Conservation (phyloP, 1,284 basidiomycete genomes). For the Naganishia sp. region DNA sequence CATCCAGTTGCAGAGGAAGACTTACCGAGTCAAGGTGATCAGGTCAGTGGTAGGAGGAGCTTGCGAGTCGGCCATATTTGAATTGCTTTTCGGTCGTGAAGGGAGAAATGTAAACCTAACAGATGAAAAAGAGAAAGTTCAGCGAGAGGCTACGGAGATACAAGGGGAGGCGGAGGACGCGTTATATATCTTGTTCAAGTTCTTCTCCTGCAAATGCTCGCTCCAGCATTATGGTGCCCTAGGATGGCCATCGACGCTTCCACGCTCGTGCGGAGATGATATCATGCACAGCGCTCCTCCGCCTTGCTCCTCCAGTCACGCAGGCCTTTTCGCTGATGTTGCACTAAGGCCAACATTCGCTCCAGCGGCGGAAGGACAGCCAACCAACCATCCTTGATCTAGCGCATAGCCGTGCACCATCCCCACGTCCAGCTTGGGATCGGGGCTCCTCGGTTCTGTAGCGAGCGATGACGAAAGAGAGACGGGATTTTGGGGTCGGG, state of each 20-base stretch:
- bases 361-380: background rate
- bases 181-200: slow-evolving; percentile 1
- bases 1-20: slow-evolving; percentile 1
- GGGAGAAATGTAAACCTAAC: background rate
- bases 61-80: slow-evolving; percentile 37
- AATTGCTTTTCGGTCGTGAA: background rate
- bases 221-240: background rate
- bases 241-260: background rate
- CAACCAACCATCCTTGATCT: slow-evolving; percentile 18
- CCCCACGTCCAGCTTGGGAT: background rate
- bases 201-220: background rate
- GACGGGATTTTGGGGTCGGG: background rate
- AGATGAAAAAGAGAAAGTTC: background rate
- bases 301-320: background rate
- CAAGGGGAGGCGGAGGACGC: background rate
- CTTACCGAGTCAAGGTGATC: slow-evolving; percentile 85
- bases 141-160: background rate
- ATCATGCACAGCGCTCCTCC: background rate
- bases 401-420: slow-evolving; percentile 1
- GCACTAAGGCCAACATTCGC: slow-evolving; percentile 3
- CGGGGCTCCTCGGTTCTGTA: slow-evolving; percentile 22
- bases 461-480: slow-evolving; percentile 21
- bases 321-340: background rate
- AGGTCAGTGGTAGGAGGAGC: slow-evolving; percentile 82
- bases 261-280: slow-evolving; percentile 14